phyloP scores from a whole-genome alignment of 192 early-diverging fungal genomes.

The Coemansia umbellata region DNA sequence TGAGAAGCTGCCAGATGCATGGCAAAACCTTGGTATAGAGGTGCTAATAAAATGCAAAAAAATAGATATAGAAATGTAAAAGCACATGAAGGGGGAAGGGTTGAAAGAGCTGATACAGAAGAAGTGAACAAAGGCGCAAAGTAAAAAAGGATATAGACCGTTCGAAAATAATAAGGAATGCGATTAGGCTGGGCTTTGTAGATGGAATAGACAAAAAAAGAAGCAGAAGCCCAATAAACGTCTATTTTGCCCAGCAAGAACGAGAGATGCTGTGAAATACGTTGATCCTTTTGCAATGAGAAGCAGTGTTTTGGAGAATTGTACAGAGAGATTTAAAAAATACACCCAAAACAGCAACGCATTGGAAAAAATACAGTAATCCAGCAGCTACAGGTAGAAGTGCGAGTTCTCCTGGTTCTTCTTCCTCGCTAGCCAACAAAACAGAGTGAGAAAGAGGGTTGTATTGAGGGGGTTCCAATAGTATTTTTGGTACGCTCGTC shows the following conservation, averaged over 20 bases:
- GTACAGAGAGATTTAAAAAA: not conserved
- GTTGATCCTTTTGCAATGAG: not conserved
- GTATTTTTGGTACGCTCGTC: too few species aligned
- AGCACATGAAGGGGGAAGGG: not conserved
- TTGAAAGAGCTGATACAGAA: not conserved
- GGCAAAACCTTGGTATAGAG: too few species aligned
- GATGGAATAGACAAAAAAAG: not conserved
- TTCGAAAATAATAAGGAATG: too few species aligned
- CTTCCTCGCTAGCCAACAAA: too few species aligned
- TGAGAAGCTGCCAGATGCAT: not conserved
- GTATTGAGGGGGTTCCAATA: too few species aligned
- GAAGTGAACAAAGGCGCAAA: not conserved
- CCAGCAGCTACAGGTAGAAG: too few species aligned
- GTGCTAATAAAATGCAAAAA: not conserved
- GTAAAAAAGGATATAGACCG: not conserved
- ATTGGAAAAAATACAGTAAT: not conserved
- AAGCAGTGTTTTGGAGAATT: slow-evolving; percentile 1
- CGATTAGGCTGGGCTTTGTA: not conserved
- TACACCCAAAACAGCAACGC: not conserved
- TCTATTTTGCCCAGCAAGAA: not conserved
- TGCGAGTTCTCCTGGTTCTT: too few species aligned
- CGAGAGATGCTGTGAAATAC: not conserved
- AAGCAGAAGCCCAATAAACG: not conserved
- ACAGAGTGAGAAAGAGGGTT: too few species aligned
- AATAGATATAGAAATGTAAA: slow-evolving; percentile 2